Evolutionary conservation across 2,329 filamentous ascomycete species (phyloP).

Genomic region (Botrytis paeoniae): DNA sequence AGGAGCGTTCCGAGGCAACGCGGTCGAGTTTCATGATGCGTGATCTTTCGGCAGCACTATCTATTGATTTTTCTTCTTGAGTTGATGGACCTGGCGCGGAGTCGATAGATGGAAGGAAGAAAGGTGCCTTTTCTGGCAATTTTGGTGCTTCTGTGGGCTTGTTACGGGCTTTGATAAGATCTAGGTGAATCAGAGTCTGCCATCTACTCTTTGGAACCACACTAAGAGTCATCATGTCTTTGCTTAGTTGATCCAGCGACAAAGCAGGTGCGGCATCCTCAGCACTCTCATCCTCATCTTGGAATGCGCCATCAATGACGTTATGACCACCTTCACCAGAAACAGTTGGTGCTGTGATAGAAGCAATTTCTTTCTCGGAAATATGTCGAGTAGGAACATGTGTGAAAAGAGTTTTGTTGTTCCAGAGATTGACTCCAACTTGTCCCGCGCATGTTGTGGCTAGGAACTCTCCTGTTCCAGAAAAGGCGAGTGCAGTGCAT

Average conservation of each 20-base stretch:
- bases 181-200: slow-evolving; percentile 91
- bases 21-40: slow-evolving; percentile 67
- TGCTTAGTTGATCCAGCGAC: slow-evolving; percentile 71
- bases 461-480: slow-evolving; percentile 87
- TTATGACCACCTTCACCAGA: slow-evolving; percentile 80
- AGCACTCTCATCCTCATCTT: slow-evolving; percentile 49
- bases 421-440: slow-evolving; percentile 93
- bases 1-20: slow-evolving; percentile 54
- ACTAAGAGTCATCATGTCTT: slow-evolving; percentile 83
- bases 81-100: slow-evolving; percentile 25
- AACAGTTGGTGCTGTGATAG: slow-evolving; percentile 66
- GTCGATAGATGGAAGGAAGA: slow-evolving; percentile 77
- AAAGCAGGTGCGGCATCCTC: slow-evolving; percentile 55
- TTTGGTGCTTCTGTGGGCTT: slow-evolving; percentile 92
- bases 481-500: slow-evolving; percentile 85
- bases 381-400: slow-evolving; percentile 85
- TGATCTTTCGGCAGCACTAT: slow-evolving; percentile 51
- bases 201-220: slow-evolving; percentile 86
- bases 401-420: slow-evolving; percentile 85
- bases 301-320: slow-evolving; percentile 73
- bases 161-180: slow-evolving; percentile 86
- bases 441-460: slow-evolving; percentile 80
- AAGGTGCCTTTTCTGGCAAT: slow-evolving; percentile 88
- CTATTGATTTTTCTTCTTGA: slow-evolving; percentile 32
- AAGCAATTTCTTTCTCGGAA: slow-evolving; percentile 68